These are phyloP conservation scores for Ogataea pini DNA, from an alignment of 805 yeast genomes.

Conservation along the genomic window DNA sequence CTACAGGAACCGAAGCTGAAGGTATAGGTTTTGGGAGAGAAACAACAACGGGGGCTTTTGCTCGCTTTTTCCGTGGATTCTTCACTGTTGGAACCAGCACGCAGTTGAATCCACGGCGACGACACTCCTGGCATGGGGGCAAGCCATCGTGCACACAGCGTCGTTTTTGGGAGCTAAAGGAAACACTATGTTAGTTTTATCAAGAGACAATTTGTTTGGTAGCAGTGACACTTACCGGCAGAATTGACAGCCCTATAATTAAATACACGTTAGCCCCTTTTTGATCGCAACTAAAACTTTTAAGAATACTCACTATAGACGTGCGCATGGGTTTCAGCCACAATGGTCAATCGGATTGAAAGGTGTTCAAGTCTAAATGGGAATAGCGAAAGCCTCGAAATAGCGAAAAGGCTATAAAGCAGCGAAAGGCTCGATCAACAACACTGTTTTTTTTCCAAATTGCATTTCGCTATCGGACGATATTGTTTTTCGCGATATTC, in stretches of 20 bases:
- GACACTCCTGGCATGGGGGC: constrained; percentile 9
- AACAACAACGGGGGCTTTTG: neutral
- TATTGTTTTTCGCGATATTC: neutral
- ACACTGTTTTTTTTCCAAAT: too few species aligned
- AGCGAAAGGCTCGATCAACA: too few species aligned
- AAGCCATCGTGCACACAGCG: constrained; percentile 10
- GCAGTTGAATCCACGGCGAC: neutral
- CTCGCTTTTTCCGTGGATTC: constrained; percentile 1
- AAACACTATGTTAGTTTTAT: too few species aligned
- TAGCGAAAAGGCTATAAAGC: too few species aligned
- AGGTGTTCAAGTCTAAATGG: neutral
- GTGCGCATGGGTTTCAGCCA: neutral
- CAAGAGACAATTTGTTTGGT: too few species aligned
- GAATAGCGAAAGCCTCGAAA: neutral
- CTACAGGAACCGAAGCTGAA: too few species aligned
- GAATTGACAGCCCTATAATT: constrained; percentile 5
- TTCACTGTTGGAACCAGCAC: constrained; percentile 3
- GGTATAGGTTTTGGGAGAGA: too few species aligned
- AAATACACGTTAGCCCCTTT: neutral
- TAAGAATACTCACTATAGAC: neutral
- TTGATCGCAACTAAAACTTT: too few species aligned
- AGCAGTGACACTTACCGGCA: constrained; percentile 6
- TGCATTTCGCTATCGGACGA: neutral
- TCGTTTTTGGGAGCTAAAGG: constrained; percentile 7
- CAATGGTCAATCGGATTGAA: too few species aligned